These are phyloP conservation scores for Allomyces javanicus DNA, from an alignment of 192 early-diverging fungal species.

Conservation along the genomic window DNA sequence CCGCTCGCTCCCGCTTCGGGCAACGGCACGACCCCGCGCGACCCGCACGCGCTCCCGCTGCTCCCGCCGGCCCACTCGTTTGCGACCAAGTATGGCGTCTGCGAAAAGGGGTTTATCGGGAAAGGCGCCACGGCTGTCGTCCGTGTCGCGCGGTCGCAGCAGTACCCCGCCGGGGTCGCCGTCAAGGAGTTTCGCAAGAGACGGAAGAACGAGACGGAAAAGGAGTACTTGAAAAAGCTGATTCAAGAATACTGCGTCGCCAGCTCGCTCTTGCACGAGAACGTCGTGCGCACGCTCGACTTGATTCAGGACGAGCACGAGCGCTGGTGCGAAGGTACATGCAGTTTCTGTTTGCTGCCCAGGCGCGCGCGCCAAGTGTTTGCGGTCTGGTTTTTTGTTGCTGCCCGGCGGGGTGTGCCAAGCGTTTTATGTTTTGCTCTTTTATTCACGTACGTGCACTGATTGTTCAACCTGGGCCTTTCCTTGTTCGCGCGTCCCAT, in stretches of 20 bases:
- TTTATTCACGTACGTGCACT: slow-evolving; percentile 2
- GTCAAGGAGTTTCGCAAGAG: slow-evolving; percentile 88
- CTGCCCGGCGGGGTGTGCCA: neutral
- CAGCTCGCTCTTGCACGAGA: slow-evolving; percentile 70
- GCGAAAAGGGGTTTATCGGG: slow-evolving; percentile 56
- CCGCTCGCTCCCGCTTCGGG: too few species aligned
- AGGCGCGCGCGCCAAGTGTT: slow-evolving; percentile 43
- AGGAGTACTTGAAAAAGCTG: slow-evolving; percentile 90
- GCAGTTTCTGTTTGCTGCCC: neutral
- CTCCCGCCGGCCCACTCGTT: slow-evolving; percentile 12
- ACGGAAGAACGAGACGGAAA: slow-evolving; percentile 65
- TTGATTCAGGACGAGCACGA: slow-evolving; percentile 79
- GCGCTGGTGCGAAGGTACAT: slow-evolving; percentile 36
- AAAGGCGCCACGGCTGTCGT: slow-evolving; percentile 84
- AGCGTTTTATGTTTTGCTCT: neutral
- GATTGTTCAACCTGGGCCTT: neutral
- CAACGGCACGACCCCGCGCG: neutral
- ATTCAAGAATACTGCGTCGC: slow-evolving; percentile 88
- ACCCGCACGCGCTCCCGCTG: neutral
- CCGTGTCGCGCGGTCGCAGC: slow-evolving; percentile 55
- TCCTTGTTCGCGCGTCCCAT: slow-evolving; percentile 1
- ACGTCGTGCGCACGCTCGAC: slow-evolving; percentile 83
- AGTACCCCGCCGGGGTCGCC: slow-evolving; percentile 37
- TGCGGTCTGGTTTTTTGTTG: slow-evolving; percentile 1
- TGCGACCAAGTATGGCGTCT: slow-evolving; percentile 64